Evolutionary conservation across 768 basidiomycete species (phyloP).

Genomic region (Termitomyces sp.): DNA sequence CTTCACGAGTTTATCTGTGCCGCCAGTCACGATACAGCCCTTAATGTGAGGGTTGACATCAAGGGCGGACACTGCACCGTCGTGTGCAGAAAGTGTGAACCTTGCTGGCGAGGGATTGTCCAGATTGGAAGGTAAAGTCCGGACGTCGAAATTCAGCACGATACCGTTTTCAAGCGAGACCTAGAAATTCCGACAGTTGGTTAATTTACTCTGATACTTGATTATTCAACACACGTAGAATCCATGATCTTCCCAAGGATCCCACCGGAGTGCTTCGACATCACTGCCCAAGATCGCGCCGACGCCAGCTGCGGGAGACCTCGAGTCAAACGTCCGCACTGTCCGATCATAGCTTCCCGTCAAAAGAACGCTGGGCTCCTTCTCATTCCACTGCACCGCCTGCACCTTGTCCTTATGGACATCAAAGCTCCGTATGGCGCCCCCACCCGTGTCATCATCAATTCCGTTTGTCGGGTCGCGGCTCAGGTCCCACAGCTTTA

Average conservation of each 20-base stretch:
- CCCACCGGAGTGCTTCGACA: constrained; percentile 93
- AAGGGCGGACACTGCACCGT: constrained; percentile 81
- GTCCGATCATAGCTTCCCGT: constrained; percentile 95
- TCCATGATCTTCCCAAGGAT: constrained; percentile 84
- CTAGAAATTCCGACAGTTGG: constrained; percentile 29
- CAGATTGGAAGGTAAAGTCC: constrained; percentile 71
- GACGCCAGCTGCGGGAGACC: constrained; percentile 76
- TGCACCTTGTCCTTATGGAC: constrained; percentile 94
- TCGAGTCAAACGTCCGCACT: constrained; percentile 89
- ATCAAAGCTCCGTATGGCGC: constrained; percentile 81
- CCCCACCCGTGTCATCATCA: constrained; percentile 38
- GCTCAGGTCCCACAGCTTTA: constrained; percentile 95
- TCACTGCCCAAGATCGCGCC: constrained; percentile 87
- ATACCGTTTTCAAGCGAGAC: constrained; percentile 94
- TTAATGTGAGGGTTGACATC: constrained; percentile 88
- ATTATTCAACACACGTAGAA: constrained; percentile 64
- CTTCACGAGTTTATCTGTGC: constrained; percentile 92
- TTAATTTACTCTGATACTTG: background rate
- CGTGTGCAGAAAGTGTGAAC: constrained; percentile 92
- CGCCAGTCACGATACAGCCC: constrained; percentile 91
- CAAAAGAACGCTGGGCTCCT: constrained; percentile 82
- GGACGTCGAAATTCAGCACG: constrained; percentile 87
- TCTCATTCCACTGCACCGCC: constrained; percentile 91
- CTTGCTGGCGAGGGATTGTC: constrained; percentile 58
- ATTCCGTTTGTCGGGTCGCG: constrained; percentile 45